Evolutionary conservation across 2,329 filamentous ascomycete genomes (phyloP).

Genomic region (Scolecobasidium constrictum): DNA sequence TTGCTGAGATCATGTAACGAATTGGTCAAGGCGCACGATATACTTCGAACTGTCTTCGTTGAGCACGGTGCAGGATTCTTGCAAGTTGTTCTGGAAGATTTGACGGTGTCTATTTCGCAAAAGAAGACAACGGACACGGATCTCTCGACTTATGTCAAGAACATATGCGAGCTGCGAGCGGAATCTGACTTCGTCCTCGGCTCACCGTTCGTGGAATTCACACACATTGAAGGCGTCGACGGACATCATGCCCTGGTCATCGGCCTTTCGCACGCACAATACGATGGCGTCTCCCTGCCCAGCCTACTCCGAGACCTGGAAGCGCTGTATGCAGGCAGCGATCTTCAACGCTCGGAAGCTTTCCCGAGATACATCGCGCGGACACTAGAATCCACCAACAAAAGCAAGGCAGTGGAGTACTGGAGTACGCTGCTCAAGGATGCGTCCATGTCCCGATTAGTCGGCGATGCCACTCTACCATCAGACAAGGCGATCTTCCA

Average conservation of each 20-base stretch:
- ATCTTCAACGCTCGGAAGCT: slow-evolving; percentile 22
- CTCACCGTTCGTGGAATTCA: slow-evolving; percentile 50
- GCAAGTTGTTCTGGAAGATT: slow-evolving; percentile 46
- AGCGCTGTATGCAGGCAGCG: slow-evolving; percentile 35
- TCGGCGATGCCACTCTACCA: slow-evolving; percentile 8
- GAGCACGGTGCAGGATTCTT: slow-evolving; percentile 39
- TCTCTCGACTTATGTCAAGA: slow-evolving; percentile 40
- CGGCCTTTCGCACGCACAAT: slow-evolving; percentile 58
- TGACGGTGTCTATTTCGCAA: slow-evolving; percentile 35
- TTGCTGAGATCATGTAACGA: slow-evolving; percentile 41
- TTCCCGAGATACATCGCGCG: slow-evolving; percentile 34
- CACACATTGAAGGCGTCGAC: slow-evolving; percentile 35
- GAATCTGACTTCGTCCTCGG: slow-evolving; percentile 46
- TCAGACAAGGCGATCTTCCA: slow-evolving; percentile 22
- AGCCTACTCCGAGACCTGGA: slow-evolving; percentile 51
- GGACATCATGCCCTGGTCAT: slow-evolving; percentile 41
- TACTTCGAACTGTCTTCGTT: slow-evolving; percentile 56
- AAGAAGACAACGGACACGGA: slow-evolving; percentile 28
- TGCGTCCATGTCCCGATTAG: slow-evolving; percentile 33
- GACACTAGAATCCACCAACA: not conserved
- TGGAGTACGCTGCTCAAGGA: slow-evolving; percentile 49
- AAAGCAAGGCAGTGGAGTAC: slow-evolving; percentile 26
- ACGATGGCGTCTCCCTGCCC: slow-evolving; percentile 57
- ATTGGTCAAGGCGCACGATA: slow-evolving; percentile 50
- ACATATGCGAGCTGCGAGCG: slow-evolving; percentile 46